A percentile compares a stretch with the other conserved stretches of the same genome.
These are phyloP conservation scores for Globisporangium cystogenes DNA, from an alignment of 352 stramenopile genomes.

Conservation along the genomic window DNA sequence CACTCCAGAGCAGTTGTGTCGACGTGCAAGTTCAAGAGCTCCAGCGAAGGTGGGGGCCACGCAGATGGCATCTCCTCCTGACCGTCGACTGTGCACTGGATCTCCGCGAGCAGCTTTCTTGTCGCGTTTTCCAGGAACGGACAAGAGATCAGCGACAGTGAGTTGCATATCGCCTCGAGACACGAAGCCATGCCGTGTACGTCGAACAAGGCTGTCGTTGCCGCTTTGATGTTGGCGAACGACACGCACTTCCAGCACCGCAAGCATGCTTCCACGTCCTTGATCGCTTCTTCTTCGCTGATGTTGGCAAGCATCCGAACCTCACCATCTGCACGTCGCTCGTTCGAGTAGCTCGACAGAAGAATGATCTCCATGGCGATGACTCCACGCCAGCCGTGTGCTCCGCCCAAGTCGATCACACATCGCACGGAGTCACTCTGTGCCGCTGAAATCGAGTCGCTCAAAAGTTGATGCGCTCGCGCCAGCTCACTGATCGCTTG, in stretches of 20 bases:
- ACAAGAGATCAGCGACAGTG: conserved; percentile 49
- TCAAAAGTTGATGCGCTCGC: conserved; percentile 19
- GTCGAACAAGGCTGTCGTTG: conserved; percentile 28
- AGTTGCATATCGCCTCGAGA: conserved; percentile 47
- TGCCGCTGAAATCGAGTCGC: conserved; percentile 14
- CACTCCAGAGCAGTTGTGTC: neutral
- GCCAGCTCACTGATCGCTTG: conserved; percentile 19
- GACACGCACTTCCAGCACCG: conserved; percentile 16
- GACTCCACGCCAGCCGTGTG: conserved; percentile 56
- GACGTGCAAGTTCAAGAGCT: conserved; percentile 15
- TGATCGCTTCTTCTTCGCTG: conserved; percentile 29
- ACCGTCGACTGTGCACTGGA: conserved; percentile 10
- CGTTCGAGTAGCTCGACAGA: conserved; percentile 25
- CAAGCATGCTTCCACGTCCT: conserved; percentile 47
- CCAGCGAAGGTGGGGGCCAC: conserved; percentile 18
- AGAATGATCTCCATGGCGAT: conserved; percentile 49
- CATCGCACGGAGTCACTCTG: neutral
- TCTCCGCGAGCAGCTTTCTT: conserved; percentile 26
- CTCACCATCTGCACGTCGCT: conserved; percentile 1
- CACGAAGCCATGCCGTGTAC: conserved; percentile 20
- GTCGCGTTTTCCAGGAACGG: conserved; percentile 29
- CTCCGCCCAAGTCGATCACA: conserved; percentile 36
- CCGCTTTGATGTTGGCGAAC: neutral
- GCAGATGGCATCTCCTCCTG: conserved; percentile 1
- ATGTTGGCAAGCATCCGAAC: conserved; percentile 1